phyloP scores from a whole-genome alignment of 2,329 filamentous ascomycete genomes.

The Fusarium sp. region DNA sequence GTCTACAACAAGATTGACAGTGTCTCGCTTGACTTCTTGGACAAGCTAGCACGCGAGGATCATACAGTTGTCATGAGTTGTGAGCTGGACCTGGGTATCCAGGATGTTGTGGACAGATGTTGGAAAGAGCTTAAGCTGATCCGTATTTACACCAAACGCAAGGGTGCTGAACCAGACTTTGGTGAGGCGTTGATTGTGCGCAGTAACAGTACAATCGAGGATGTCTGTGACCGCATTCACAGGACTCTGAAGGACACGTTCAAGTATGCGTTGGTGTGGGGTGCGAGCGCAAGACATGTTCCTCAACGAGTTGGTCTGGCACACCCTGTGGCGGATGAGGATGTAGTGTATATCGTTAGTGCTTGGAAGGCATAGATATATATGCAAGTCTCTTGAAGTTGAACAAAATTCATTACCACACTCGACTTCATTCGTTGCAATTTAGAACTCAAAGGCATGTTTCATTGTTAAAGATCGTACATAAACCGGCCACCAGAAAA shows the following conservation, averaged over 20 bases:
- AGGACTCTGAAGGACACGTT: slow-evolving; percentile 96
- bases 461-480: slow-evolving; percentile 39
- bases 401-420: slow-evolving; percentile 10
- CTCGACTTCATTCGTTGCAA: not conserved
- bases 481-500: slow-evolving; percentile 34
- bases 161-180: slow-evolving; percentile 91
- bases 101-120: slow-evolving; percentile 93
- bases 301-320: slow-evolving; percentile 91
- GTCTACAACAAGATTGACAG: slow-evolving; percentile 99
- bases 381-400: not conserved
- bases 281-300: slow-evolving; percentile 92
- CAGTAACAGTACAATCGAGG: slow-evolving; percentile 88
- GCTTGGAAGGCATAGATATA: slow-evolving; percentile 67
- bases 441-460: slow-evolving; percentile 6
- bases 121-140: slow-evolving; percentile 95
- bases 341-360: slow-evolving; percentile 76
- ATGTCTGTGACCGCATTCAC: slow-evolving; percentile 97
- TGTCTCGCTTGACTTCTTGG: slow-evolving; percentile 91
- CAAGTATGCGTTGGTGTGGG: slow-evolving; percentile 99
- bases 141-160: slow-evolving; percentile 95
- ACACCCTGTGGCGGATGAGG: slow-evolving; percentile 80
- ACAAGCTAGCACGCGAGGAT: slow-evolving; percentile 90
- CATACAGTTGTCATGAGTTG: slow-evolving; percentile 98
- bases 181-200: slow-evolving; percentile 92
- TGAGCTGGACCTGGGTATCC: slow-evolving; percentile 91